Percentiles rank a stretch among this genome's conserved stretches.
These are phyloP conservation scores for Parafenestella ontariensis DNA, from an alignment of 2,329 filamentous ascomycete species.

Conservation along the genomic window DNA sequence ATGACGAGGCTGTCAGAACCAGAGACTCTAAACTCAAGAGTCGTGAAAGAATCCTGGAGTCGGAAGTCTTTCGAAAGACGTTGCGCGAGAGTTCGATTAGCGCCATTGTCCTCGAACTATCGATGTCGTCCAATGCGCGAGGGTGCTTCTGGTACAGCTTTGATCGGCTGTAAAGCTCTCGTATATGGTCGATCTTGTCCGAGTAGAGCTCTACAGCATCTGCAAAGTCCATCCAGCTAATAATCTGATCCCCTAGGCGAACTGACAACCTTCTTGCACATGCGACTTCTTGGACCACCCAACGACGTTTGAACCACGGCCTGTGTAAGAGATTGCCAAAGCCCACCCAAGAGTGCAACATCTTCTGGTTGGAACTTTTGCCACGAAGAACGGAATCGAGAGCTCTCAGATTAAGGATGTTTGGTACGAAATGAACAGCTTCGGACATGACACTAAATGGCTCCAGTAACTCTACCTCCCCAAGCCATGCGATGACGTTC, in stretches of 20 bases:
- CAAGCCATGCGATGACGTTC: slow-evolving; percentile 21
- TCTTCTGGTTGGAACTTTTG: neutral
- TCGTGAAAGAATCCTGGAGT: neutral
- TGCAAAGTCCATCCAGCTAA: slow-evolving; percentile 48
- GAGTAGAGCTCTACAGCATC: slow-evolving; percentile 49
- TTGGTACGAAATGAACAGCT: neutral
- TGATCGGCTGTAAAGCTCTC: slow-evolving; percentile 25
- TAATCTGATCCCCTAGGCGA: slow-evolving; percentile 43
- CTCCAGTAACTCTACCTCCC: slow-evolving; percentile 15
- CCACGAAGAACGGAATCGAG: neutral
- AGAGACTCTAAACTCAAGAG: slow-evolving; percentile 42
- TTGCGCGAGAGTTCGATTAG: too few species aligned
- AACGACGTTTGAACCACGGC: slow-evolving; percentile 48
- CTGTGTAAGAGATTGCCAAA: neutral
- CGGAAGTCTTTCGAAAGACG: slow-evolving; percentile 25
- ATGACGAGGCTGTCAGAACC: slow-evolving; percentile 37
- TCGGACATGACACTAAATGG: neutral
- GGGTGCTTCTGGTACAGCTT: too few species aligned
- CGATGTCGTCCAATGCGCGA: slow-evolving; percentile 4
- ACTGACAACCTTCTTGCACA: slow-evolving; percentile 43
- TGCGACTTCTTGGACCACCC: slow-evolving; percentile 55
- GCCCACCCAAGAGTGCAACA: slow-evolving; percentile 2
- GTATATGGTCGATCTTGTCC: slow-evolving; percentile 38
- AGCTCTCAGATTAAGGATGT: neutral
- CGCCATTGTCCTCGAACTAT: neutral